These are phyloP conservation scores for Xylaria sp. DNA, from an alignment of 2,329 filamentous ascomycete species.

Conservation along the genomic window DNA sequence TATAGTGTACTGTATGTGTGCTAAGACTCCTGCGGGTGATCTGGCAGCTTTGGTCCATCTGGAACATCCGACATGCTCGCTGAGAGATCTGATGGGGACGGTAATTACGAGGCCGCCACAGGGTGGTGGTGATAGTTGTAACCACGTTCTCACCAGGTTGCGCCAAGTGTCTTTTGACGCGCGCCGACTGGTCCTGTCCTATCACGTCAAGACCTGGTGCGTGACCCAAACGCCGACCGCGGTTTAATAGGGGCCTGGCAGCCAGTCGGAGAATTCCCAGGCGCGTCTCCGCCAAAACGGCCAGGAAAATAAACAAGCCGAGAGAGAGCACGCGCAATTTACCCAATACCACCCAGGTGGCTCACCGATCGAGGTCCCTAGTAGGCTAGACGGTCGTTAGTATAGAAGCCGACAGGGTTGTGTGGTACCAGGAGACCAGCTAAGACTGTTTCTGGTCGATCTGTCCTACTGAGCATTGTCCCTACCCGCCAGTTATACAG, in stretches of 20 bases:
- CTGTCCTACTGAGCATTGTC: background rate
- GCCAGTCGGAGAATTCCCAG: conserved; percentile 46
- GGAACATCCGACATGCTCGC: conserved; percentile 3
- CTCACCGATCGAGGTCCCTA: conserved; percentile 15
- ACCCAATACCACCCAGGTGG: conserved; percentile 26
- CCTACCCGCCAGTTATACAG: conserved; percentile 14
- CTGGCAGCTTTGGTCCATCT: conserved; percentile 17
- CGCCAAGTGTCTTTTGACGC: conserved; percentile 38
- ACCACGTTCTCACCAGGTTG: conserved; percentile 28
- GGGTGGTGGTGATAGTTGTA: conserved; percentile 21
- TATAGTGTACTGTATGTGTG: background rate
- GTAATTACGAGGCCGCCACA: conserved; percentile 21
- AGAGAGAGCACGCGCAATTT: conserved; percentile 32
- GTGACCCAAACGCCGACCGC: conserved; percentile 45
- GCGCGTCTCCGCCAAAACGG: conserved; percentile 41
- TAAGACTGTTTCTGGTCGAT: conserved; percentile 21
- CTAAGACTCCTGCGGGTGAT: conserved; percentile 14
- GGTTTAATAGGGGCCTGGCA: conserved; percentile 31
- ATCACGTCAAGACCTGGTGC: conserved; percentile 41
- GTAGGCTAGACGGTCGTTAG: background rate
- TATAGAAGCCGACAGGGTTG: background rate
- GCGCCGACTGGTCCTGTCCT: conserved; percentile 40
- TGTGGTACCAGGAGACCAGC: conserved; percentile 6
- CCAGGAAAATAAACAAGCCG: conserved; percentile 41
- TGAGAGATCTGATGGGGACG: background rate